Percentiles rank a stretch among this genome's conserved stretches.
These are phyloP conservation scores for Guyanaporus albipodus DNA, from an alignment of 768 basidiomycete species.

Conservation along the genomic window DNA sequence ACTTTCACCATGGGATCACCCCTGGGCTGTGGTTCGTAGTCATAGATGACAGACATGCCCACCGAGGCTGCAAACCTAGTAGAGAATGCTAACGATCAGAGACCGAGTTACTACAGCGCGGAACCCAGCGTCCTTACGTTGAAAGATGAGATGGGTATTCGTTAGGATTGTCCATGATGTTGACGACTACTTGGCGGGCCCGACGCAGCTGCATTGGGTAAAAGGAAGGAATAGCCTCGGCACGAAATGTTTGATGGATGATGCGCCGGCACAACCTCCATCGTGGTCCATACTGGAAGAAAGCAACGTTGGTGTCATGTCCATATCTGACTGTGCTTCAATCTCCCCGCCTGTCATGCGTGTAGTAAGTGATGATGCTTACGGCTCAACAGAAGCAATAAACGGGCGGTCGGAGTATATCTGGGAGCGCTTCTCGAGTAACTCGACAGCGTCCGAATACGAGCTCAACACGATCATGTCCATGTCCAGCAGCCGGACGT, in stretches of 20 bases:
- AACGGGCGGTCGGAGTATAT: conserved; percentile 14
- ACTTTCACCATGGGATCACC: not conserved
- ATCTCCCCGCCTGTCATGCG: not conserved
- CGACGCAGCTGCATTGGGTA: conserved; percentile 6
- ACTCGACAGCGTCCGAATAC: not conserved
- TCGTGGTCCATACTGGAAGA: not conserved
- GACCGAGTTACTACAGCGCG: not conserved
- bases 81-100: no score
- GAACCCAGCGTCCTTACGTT: not conserved
- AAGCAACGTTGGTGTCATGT: not conserved
- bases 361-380: not conserved
- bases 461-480: conserved; percentile 12
- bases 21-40: not conserved
- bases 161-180: not conserved
- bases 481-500: conserved; percentile 1
- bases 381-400: conserved; percentile 4
- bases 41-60: not conserved
- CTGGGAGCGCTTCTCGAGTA: conserved; percentile 13
- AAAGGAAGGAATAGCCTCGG: not conserved
- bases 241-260: conserved; percentile 8
- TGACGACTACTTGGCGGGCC: conserved; percentile 1
- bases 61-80: not conserved
- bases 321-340: conserved; percentile 5
- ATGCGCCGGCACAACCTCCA: conserved; percentile 10
- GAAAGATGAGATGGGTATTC: not conserved